Evolutionary conservation across 2,329 filamentous ascomycete genomes (phyloP).

Genomic region (Juglanconis oblonga): DNA sequence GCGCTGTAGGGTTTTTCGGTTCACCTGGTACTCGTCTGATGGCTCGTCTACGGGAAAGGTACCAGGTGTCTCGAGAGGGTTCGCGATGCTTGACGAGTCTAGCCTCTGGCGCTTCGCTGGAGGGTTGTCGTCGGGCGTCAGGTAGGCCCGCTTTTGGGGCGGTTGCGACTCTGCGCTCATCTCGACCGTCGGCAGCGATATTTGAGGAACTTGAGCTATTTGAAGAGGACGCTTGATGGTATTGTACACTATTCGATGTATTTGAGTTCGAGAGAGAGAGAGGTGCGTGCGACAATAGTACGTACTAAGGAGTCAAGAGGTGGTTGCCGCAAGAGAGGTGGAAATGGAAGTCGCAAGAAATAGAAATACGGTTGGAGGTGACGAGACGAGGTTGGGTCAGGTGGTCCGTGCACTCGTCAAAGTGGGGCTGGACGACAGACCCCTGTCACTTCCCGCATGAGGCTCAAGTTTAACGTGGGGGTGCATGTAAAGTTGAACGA

Average conservation of each 20-base stretch:
- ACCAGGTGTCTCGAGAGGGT: constrained; percentile 7
- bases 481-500: neutral
- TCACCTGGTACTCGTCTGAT: constrained; percentile 27
- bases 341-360: neutral
- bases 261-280: neutral
- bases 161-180: constrained; percentile 9
- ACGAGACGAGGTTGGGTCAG: neutral
- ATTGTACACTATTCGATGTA: neutral
- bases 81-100: constrained; percentile 16
- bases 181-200: neutral
- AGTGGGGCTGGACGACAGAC: neutral
- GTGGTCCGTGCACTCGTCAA: constrained; percentile 9
- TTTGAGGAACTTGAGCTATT: neutral
- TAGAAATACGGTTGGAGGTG: neutral
- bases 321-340: too few relatives aligned
- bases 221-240: neutral
- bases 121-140: constrained; percentile 26
- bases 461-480: constrained; percentile 6
- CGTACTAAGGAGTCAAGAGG: neutral
- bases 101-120: constrained; percentile 31
- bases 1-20: constrained; percentile 46
- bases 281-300: neutral
- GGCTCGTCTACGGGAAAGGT: constrained; percentile 5
- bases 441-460: constrained; percentile 5
- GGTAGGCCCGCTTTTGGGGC: constrained; percentile 33